Conservation (phyloP, 2,329 filamentous ascomycete genomes). For the Trichoderma semiorbis region DNA sequence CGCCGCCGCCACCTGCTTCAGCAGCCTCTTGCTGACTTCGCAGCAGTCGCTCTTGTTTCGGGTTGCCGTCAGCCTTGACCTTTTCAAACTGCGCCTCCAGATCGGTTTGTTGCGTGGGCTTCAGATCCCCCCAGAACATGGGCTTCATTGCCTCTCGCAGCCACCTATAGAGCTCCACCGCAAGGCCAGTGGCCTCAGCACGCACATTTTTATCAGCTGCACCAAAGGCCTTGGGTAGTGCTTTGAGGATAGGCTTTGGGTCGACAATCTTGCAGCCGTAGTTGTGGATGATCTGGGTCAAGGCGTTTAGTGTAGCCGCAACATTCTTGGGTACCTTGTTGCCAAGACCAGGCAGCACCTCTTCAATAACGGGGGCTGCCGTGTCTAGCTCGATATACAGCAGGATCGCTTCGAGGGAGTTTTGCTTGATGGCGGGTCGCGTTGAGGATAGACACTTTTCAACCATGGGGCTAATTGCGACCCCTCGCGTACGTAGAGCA, state of each 20-base stretch:
- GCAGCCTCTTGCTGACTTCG: slow-evolving; percentile 84
- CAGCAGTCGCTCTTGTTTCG: slow-evolving; percentile 86
- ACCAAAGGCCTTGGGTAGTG: slow-evolving; percentile 84
- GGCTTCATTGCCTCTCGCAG: slow-evolving; percentile 96
- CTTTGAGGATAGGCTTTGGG: slow-evolving; percentile 85
- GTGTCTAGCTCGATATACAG: slow-evolving; percentile 89
- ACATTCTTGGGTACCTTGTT: slow-evolving; percentile 93
- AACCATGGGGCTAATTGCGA: slow-evolving; percentile 73
- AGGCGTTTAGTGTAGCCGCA: slow-evolving; percentile 63
- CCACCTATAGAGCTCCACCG: slow-evolving; percentile 96
- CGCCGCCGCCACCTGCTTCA: slow-evolving; percentile 65
- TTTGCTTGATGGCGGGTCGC: slow-evolving; percentile 82
- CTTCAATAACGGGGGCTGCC: slow-evolving; percentile 81
- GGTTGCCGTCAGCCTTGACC: slow-evolving; percentile 78
- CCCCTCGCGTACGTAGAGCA: slow-evolving; percentile 70
- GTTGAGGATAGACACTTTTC: slow-evolving; percentile 91
- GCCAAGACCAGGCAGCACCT: slow-evolving; percentile 75
- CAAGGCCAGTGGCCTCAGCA: slow-evolving; percentile 85
- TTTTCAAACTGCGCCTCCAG: slow-evolving; percentile 92
- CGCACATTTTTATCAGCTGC: slow-evolving; percentile 98
- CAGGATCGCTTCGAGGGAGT: slow-evolving; percentile 78
- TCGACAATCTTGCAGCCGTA: slow-evolving; percentile 94
- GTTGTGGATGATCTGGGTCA: slow-evolving; percentile 84
- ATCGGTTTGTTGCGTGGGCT: slow-evolving; percentile 91
- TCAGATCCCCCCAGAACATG: slow-evolving; percentile 93